Base-by-base conservation (phyloP, 805 yeast species). In the Grigorovia humatica region DNA sequence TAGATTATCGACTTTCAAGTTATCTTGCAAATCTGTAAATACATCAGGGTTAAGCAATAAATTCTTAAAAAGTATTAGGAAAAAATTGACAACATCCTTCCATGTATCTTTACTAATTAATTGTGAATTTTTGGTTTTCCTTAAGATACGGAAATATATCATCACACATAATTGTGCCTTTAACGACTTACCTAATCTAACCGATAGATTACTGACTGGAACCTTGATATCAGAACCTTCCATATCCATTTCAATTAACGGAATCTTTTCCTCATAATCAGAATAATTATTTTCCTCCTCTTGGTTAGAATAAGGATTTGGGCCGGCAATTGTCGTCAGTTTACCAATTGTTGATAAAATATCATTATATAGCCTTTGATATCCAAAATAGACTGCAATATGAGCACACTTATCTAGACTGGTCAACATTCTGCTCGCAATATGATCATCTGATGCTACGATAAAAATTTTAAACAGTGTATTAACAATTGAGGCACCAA, bases 131-230 rank as follows among this genome's bases (percentile, higher is more conserved):
- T 74, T 73, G 32, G 80, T 81, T 57, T 80, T 78, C 56, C 80
- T 79, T 32, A 87, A 69, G 35, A 91, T 78, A 55, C 95, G 75
- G 72, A 91, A 89, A 48, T 91, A 72, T 0, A 91, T 91, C 48
- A 90, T 89, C 1, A 89, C 77, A 12, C 96, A 84, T 54, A 91
- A 71, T 63, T 95, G 99, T 0, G 96, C 96, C 61, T 90, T 88
- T 70, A 88, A 87, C 62, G 89, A 93, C 47, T 84, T 76, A 7
- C 99, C 99, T 63, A 93, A 83, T 65, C 83, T 76, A 15, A 89
- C 88, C 0, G 96, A 80, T 50, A 81, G 70, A 52, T 88, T 89
- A 62, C 95, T 83, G 3, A 93, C 93, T 4, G 85, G 83, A 40
- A 93, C 76, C 17, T 51, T 57, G 17, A 75, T 78, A 12, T 77